phyloP scores from a whole-genome alignment of 2,329 filamentous ascomycete species.

The Mariannaea sp. region DNA sequence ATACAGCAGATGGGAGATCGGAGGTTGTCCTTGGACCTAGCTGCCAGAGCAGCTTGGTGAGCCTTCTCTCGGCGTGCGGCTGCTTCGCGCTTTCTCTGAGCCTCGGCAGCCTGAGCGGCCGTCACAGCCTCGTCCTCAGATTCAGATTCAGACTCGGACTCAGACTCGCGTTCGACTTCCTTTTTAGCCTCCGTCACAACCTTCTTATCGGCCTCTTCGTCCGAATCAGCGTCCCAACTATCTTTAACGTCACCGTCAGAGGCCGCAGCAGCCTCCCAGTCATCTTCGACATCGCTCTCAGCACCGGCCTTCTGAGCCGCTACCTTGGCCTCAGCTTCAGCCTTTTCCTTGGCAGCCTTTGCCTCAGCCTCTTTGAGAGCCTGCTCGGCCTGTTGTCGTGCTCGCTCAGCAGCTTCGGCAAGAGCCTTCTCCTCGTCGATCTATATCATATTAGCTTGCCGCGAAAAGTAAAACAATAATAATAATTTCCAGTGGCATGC shows the following conservation, averaged over 20 bases:
- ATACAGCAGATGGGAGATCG: conserved; percentile 99
- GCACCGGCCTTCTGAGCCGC: conserved; percentile 59
- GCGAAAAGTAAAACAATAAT: no score
- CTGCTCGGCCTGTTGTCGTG: conserved; percentile 69
- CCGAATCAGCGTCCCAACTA: conserved; percentile 88
- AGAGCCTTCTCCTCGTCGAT: conserved; percentile 78
- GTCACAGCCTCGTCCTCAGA: conserved; percentile 74
- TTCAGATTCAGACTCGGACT: conserved; percentile 68
- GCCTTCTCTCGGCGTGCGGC: conserved; percentile 87
- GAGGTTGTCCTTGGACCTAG: conserved; percentile 90
- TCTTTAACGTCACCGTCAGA: conserved; percentile 85
- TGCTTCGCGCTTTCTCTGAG: conserved; percentile 83
- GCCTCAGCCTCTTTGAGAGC: conserved; percentile 65
- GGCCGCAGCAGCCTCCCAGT: conserved; percentile 86
- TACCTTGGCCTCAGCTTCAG: conserved; percentile 59
- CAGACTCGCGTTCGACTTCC: conserved; percentile 41
- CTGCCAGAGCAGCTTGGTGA: conserved; percentile 88
- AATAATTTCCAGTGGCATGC: not conserved
- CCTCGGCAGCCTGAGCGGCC: conserved; percentile 73
- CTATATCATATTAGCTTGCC: conserved; percentile 46
- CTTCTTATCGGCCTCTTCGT: conserved; percentile 63
- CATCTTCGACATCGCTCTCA: conserved; percentile 71
- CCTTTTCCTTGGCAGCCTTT: conserved; percentile 62
- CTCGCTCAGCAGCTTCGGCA: conserved; percentile 77
- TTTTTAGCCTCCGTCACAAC: conserved; percentile 40